phyloP scores from a whole-genome alignment of 1,139 yeast species.

The Yueomyces sp. region DNA sequence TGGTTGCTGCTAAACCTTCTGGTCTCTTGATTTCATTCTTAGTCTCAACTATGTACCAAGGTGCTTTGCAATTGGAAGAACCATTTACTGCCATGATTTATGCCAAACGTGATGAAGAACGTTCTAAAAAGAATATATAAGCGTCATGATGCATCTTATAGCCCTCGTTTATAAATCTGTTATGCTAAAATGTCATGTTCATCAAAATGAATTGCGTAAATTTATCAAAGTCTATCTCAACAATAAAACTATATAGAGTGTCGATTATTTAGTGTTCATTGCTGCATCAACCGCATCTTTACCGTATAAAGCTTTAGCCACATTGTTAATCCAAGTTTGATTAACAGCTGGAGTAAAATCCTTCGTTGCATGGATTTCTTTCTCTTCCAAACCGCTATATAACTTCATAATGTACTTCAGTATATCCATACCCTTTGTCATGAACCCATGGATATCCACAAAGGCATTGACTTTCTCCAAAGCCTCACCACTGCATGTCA shows the following conservation, averaged over 20 bases:
- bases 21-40: slow-evolving; percentile 62
- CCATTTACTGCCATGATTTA: slow-evolving; percentile 91
- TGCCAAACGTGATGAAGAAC: slow-evolving; percentile 42
- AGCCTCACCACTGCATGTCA: neutral
- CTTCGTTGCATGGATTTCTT: too few species aligned
- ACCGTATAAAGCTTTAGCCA: neutral
- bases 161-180: too few species aligned
- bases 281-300: too few species aligned
- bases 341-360: neutral
- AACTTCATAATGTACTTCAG: neutral
- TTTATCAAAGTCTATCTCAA: too few species aligned
- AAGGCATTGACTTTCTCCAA: neutral
- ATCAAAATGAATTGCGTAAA: too few species aligned
- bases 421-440: neutral
- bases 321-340: neutral
- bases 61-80: slow-evolving; percentile 84
- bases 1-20: slow-evolving; percentile 82
- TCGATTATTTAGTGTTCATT: too few species aligned
- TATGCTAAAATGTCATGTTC: too few species aligned
- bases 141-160: too few species aligned
- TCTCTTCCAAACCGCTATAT: neutral
- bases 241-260: too few species aligned
- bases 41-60: slow-evolving; percentile 68
- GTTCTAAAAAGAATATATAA: slow-evolving; percentile 6
- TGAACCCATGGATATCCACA: neutral